Evolutionary conservation across 768 basidiomycete species (phyloP), one percentile per base, ranked within the genome.

Genomic region (Roridomyces roridus): DNA sequence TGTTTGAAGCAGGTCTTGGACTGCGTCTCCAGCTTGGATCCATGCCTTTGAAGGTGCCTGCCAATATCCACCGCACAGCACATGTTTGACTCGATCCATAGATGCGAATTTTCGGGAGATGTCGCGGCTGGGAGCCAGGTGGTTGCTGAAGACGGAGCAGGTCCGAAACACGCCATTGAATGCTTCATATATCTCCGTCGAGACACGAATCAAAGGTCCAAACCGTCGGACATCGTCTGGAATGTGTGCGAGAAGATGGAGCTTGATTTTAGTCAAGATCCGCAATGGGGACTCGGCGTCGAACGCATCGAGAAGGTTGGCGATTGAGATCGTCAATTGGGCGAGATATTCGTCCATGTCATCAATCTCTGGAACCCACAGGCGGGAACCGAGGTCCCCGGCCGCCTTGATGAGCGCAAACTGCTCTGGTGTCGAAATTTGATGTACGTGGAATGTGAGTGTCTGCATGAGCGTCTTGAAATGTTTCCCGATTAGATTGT

Each of bases 101-200:
- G 62, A 37, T 3, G 57, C 44, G 14, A 72, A 58, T 0, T 46
- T 20, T 0, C 39, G 18, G 0, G 68, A 66, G 31, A 70, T 60
- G 42, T 64, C 57, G 5, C 67, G 64, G 10, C 74, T 70, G 6
- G 71, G 69, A 2, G 69, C 67, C 14, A 60, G 67, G 31, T 66
- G 70, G 44, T 73, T 73, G n/a, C 63, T 66, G 31, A 58, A 54
- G 12, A 72, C 49, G 18, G 60, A 66, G 40, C 65, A 63, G 4
- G 54, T 18, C 1, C 67, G 64, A 36, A 71, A 70, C 21, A 72
- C 51, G 7, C 63, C 65, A 54, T 72, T 71, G 42, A 39, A 73
- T 46, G 59, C 64, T 46, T 73, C 70, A 37, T 64, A 71, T 1
- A 62, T 55, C 42, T 72, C 71, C 3, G 69, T 71, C 3, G 68